Evolutionary conservation across 805 yeast species (phyloP).

Genomic region (Candida taoyuanica): DNA sequence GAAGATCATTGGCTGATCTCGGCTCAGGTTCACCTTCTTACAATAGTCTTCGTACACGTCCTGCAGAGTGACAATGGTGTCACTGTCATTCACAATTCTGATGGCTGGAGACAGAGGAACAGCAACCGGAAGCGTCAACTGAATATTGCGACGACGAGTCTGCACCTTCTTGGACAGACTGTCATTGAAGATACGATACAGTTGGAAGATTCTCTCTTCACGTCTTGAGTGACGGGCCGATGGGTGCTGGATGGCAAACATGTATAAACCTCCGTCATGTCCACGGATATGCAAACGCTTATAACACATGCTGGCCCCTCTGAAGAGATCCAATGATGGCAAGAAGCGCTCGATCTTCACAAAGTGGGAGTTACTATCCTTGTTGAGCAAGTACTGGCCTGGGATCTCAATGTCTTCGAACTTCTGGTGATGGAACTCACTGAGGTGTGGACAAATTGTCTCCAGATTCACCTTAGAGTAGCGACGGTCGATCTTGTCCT

Average conservation of each 20-base stretch:
- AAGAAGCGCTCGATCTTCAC: constrained; percentile 89
- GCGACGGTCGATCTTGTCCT: constrained; percentile 84
- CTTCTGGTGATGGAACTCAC: constrained; percentile 97
- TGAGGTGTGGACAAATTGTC: constrained; percentile 87
- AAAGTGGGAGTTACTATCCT: constrained; percentile 86
- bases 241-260: constrained; percentile 95
- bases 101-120: constrained; percentile 94
- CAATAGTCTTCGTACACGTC: constrained; percentile 87
- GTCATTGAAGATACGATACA: constrained; percentile 85
- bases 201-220: constrained; percentile 89
- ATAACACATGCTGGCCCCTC: constrained; percentile 88
- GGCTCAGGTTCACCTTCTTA: constrained; percentile 59
- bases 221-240: constrained; percentile 97
- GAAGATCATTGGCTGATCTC: constrained; percentile 88
- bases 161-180: constrained; percentile 78
- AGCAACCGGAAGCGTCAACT: constrained; percentile 84
- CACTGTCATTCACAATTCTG: constrained; percentile 79
- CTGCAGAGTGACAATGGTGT: constrained; percentile 70
- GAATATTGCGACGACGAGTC: constrained; percentile 78
- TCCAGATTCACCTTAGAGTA: constrained; percentile 78
- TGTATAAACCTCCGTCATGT: constrained; percentile 85
- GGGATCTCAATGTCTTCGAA: constrained; percentile 97
- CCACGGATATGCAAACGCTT: constrained; percentile 88
- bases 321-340: constrained; percentile 80
- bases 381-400: constrained; percentile 88